Conservation (phyloP, 148 eudicot species). For the Linanthus parryae region DNA sequence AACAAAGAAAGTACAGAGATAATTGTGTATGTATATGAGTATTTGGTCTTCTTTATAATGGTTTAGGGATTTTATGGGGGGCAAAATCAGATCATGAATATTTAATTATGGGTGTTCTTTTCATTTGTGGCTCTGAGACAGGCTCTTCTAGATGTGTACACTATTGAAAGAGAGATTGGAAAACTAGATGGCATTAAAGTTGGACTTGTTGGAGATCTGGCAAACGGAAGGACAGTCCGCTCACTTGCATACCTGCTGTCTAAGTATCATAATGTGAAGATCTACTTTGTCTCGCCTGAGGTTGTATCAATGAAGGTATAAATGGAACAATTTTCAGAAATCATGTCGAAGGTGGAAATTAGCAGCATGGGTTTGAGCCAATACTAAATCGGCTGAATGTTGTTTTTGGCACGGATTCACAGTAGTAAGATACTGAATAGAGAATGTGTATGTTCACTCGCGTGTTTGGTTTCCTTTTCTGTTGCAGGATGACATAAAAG, state of each 20-base stretch:
- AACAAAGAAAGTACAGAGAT: no score
- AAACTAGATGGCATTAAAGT: slow-evolving; percentile 85
- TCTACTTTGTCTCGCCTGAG: slow-evolving; percentile 85
- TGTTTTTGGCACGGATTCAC: no score
- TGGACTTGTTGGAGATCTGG: slow-evolving; percentile 98
- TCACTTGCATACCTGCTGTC: slow-evolving; percentile 93
- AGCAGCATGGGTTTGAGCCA: no score
- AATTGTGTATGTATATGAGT: no score
- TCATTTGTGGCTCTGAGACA: no score
- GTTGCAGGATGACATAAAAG: slow-evolving; percentile 88
- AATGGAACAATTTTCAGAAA: neutral
- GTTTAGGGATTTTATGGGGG: no score
- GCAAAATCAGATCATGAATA: no score
- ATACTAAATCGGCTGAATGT: no score
- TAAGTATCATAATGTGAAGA: slow-evolving; percentile 75
- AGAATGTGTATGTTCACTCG: neutral
- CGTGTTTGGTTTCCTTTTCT: slow-evolving; percentile 3
- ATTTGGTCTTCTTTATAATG: no score
- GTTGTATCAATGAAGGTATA: slow-evolving; percentile 92
- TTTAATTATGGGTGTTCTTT: no score
- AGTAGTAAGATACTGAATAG: no score
- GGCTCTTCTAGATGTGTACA: slow-evolving; percentile 94
- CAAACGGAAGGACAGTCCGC: slow-evolving; percentile 90
- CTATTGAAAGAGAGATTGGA: slow-evolving; percentile 90
- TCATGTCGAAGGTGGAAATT: no score